Percentiles rank a stretch among this genome's conserved stretches.
Conservation (phyloP, 169 alveolate species). For the Plasmodium ovale region DNA sequence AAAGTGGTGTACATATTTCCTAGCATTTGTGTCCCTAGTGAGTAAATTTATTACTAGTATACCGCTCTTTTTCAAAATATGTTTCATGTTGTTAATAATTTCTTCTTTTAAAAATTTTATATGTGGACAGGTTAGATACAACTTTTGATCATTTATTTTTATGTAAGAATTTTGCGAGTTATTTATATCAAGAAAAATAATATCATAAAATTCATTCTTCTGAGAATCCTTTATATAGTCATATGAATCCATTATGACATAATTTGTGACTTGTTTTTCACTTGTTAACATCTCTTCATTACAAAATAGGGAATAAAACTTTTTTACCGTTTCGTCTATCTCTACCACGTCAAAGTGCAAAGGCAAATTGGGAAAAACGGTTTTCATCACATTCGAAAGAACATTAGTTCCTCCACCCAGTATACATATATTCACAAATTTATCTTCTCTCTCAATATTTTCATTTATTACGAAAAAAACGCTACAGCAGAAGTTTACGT, state of each 20-base stretch:
- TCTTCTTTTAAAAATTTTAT: slow-evolving; percentile 33
- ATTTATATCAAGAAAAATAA: slow-evolving; percentile 70
- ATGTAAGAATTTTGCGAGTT: slow-evolving; percentile 59
- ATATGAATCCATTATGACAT: slow-evolving; percentile 51
- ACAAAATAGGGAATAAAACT: slow-evolving; percentile 21
- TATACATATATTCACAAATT: slow-evolving; percentile 39
- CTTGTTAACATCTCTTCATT: slow-evolving; percentile 5
- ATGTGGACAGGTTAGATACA: slow-evolving; percentile 61
- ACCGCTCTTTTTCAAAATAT: slow-evolving; percentile 47
- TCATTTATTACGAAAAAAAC: slow-evolving; percentile 46
- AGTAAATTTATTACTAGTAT: slow-evolving; percentile 52
- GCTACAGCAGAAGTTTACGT: slow-evolving; percentile 60
- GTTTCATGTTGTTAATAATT: slow-evolving; percentile 15
- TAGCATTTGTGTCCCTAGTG: slow-evolving; percentile 46
- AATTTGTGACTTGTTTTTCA: slow-evolving; percentile 38
- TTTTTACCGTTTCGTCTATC: slow-evolving; percentile 64
- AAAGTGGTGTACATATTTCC: slow-evolving; percentile 33
- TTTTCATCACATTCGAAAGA: slow-evolving; percentile 56
- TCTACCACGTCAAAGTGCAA: slow-evolving; percentile 45
- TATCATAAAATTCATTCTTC: slow-evolving; percentile 30
- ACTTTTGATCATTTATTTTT: slow-evolving; percentile 22
- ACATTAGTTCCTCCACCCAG: slow-evolving; percentile 77
- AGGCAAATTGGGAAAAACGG: slow-evolving; percentile 30
- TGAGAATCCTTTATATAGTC: slow-evolving; percentile 29
- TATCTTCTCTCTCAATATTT: background rate